Evolutionary conservation across 208 protist genomes (phyloP).

Genomic region (Leishmania braziliensis): DNA sequence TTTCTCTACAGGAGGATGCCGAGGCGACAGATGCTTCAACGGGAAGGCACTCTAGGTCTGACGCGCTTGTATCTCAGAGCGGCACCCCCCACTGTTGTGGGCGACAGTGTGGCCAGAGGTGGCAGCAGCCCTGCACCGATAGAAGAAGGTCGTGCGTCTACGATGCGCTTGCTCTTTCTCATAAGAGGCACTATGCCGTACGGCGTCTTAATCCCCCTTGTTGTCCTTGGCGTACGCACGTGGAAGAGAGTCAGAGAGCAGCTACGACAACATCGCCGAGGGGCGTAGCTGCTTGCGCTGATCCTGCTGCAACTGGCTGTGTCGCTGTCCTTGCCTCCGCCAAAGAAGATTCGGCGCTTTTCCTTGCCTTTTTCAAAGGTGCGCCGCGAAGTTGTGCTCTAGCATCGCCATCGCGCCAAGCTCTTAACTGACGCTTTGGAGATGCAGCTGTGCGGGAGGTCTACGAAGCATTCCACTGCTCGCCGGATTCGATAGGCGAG

Average conservation of each 20-base stretch:
- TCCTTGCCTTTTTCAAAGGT: background rate
- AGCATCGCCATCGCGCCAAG: background rate
- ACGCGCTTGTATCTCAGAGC: background rate
- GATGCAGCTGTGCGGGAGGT: background rate
- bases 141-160: background rate
- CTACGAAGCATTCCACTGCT: conserved; percentile 18
- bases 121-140: background rate
- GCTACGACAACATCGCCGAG: too few species aligned
- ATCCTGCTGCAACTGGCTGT: background rate
- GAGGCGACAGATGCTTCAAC: background rate
- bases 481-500: background rate
- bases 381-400: background rate
- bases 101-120: background rate
- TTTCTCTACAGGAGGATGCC: background rate
- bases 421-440: background rate
- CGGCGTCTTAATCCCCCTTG: background rate
- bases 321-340: background rate
- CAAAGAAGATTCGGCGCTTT: background rate
- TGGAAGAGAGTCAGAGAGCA: too few species aligned
- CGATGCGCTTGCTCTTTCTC: background rate
- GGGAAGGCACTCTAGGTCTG: background rate
- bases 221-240: background rate
- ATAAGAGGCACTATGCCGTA: background rate
- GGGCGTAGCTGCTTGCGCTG: background rate
- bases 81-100: background rate